Conservation (phyloP, 441 rosid species). For the Gossypium gossypioides region DNA sequence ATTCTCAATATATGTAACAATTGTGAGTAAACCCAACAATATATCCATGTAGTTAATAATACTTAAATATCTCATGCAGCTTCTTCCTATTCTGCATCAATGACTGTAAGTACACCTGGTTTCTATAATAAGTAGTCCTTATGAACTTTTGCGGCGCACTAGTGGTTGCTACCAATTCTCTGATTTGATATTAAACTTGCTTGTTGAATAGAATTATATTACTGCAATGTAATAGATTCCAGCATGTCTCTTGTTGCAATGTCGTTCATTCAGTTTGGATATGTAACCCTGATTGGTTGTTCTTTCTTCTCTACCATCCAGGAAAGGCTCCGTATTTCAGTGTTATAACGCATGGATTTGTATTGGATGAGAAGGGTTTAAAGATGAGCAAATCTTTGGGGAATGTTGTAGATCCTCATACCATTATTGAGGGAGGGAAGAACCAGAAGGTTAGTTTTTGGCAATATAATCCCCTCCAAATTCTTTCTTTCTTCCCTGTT, state of each 20-base stretch:
- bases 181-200: background rate
- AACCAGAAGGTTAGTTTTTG: slow-evolving; percentile 52
- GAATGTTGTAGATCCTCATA: slow-evolving; percentile 81
- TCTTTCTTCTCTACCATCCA: slow-evolving; percentile 28
- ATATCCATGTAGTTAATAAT: background rate
- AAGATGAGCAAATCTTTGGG: slow-evolving; percentile 99
- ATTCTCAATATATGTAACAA: background rate
- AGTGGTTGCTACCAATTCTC: background rate
- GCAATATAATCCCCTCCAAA: background rate
- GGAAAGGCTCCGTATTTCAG: slow-evolving; percentile 85
- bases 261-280: background rate
- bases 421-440: slow-evolving; percentile 82
- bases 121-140: background rate
- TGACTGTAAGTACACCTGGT: background rate
- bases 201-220: slow-evolving; percentile 1
- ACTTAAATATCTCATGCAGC: background rate
- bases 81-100: background rate
- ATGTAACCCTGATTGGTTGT: slow-evolving; percentile 8
- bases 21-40: background rate
- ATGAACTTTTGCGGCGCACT: background rate
- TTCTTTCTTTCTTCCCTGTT: background rate
- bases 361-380: slow-evolving; percentile 88
- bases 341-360: slow-evolving; percentile 95
- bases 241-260: background rate
- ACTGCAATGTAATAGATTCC: background rate